Percentiles rank a stretch among this genome's conserved stretches.
Evolutionary conservation across 306 rosid genomes (phyloP).

Genomic region (Cajanus cajan): DNA sequence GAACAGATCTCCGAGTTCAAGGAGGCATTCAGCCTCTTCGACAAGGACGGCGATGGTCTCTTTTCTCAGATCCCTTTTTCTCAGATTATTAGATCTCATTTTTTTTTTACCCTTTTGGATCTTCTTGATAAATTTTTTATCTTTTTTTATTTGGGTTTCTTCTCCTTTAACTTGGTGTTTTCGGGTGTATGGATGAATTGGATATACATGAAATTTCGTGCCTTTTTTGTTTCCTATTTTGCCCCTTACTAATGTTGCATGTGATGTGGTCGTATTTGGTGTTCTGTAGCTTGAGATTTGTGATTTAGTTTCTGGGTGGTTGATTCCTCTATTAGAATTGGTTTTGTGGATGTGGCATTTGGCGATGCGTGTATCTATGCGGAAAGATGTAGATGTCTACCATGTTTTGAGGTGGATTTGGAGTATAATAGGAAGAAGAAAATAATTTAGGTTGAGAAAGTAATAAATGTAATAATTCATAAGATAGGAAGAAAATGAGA

Average conservation of each 20-base stretch:
- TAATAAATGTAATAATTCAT: not conserved
- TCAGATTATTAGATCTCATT: constrained; percentile 1
- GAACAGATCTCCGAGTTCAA: constrained; percentile 87
- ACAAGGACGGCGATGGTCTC: constrained; percentile 86
- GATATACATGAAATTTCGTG: not conserved
- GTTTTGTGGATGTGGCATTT: constrained; percentile 10
- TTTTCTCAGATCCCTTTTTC: constrained; percentile 33
- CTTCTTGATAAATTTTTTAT: not conserved
- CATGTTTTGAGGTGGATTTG: not conserved
- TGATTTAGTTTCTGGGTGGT: constrained; percentile 15
- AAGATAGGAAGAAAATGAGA: not conserved
- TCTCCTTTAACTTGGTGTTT: not conserved
- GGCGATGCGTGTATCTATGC: not conserved
- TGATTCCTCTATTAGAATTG: constrained; percentile 16
- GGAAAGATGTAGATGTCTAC: not conserved
- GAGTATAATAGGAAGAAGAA: too few relatives aligned
- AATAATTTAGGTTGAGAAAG: not conserved
- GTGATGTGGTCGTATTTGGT: not conserved
- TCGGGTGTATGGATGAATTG: not conserved
- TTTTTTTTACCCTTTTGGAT: not conserved
- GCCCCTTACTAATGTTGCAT: not conserved
- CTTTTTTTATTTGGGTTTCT: constrained; percentile 6
- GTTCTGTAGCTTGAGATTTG: not conserved
- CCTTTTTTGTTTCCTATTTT: not conserved
- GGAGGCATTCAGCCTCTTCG: constrained; percentile 86